Base-by-base conservation (phyloP, 305 asterid species). In the Solanum hybrid region DNA sequence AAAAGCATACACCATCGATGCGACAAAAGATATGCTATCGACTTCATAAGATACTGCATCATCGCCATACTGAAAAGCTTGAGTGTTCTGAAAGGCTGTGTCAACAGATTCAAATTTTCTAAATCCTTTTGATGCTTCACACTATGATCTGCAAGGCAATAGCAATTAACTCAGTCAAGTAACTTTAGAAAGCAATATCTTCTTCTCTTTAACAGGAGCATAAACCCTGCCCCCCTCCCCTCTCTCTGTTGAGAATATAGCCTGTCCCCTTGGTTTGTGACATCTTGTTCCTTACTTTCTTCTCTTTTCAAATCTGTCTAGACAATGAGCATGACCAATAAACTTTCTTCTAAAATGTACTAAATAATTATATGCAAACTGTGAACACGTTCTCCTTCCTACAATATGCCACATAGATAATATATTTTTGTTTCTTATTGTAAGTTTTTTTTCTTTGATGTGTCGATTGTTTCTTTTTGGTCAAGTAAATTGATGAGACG, bases 1-100 rank as follows among this genome's bases (percentile, higher is more conserved):
- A 93, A 87, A 82, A 92, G 91, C 93, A 94, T 85, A 89, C 96
- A 90, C 96, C 94, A 96, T 61, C 94, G 93, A 90, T 96, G 97
- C 20, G 97, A 94, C 92, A 97, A 91, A 90, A 96, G 94, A 93
- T 97, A 97, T 37, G 89, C 90, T 57, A 90, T 89, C 40, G 98
- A 96, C 91, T 37, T 92, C 89, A 91, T 92, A 86, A 97, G 92
- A 91, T 94, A 95, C 92, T 92, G 95, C 89, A 91, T 86, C 86
- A 93, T 91, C 3, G 97, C 99, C 73, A 93, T 92, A 90, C 89
- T 87, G 93, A 95, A 97, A 90, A 94, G 94, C 79, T 92, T 94
- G 20, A 90, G 80, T 13, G 95, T 94, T 90, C 92, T 91, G 88
- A 92, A 85, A 84, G 95, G 95, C 89, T 94, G 94, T 73, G 90